Evolutionary conservation across 192 early-diverging fungal genomes (phyloP).

Genomic region (Irineochytrium annulatum): DNA sequence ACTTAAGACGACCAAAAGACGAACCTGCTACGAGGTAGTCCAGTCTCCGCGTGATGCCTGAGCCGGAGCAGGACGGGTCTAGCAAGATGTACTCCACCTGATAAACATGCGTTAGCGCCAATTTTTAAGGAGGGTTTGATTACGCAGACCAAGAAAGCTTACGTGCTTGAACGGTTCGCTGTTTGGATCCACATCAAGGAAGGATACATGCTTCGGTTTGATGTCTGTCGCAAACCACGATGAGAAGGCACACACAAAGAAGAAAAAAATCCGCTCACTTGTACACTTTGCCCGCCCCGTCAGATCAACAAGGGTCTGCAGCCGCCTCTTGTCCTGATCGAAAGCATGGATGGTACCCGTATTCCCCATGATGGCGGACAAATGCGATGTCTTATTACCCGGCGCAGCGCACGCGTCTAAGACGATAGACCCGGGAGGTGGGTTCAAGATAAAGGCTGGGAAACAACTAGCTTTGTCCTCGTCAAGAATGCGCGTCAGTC

Average conservation of each 20-base stretch:
- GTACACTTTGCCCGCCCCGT: slow-evolving; percentile 76
- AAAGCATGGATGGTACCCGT: slow-evolving; percentile 86
- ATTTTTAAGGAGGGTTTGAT: too few species aligned
- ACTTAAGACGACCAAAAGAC: slow-evolving; percentile 1
- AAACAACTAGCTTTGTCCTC: slow-evolving; percentile 93
- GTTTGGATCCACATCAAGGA: slow-evolving; percentile 76
- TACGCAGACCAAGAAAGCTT: background rate
- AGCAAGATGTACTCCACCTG: slow-evolving; percentile 83
- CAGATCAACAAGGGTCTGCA: slow-evolving; percentile 69
- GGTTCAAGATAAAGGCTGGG: slow-evolving; percentile 77
- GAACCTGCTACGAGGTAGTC: slow-evolving; percentile 74
- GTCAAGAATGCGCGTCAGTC: background rate
- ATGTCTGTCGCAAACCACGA: slow-evolving; percentile 50
- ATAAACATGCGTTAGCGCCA: slow-evolving; percentile 12
- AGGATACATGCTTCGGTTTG: slow-evolving; percentile 60
- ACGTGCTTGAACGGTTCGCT: slow-evolving; percentile 49
- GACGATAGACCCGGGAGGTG: slow-evolving; percentile 52
- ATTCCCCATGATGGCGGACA: slow-evolving; percentile 84
- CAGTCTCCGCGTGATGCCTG: slow-evolving; percentile 85
- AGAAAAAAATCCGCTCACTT: slow-evolving; percentile 42
- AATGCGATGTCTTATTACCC: slow-evolving; percentile 96
- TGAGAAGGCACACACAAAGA: background rate
- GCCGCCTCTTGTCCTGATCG: slow-evolving; percentile 73
- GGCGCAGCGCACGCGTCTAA: slow-evolving; percentile 97
- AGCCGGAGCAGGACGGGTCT: slow-evolving; percentile 95